Percentiles rank a stretch among this genome's conserved stretches.
phyloP scores from a whole-genome alignment of 768 basidiomycete genomes.

The Psilocybe cubensis region DNA sequence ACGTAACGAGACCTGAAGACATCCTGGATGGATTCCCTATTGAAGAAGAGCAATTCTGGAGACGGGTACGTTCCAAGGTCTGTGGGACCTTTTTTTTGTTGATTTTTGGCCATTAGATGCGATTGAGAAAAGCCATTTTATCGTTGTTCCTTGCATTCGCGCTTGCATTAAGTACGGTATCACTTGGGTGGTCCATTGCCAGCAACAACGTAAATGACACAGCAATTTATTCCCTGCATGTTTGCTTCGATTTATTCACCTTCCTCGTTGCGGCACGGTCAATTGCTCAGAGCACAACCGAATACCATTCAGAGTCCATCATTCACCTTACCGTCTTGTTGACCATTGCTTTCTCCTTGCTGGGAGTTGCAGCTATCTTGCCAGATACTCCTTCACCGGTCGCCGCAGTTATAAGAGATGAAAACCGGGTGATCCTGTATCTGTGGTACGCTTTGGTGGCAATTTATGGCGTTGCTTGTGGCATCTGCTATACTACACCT shows the following conservation, averaged over 20 bases:
- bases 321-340: constrained; percentile 66
- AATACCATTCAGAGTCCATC: constrained; percentile 51
- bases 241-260: constrained; percentile 62
- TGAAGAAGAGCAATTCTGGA: constrained; percentile 35
- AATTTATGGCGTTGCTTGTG: constrained; percentile 49
- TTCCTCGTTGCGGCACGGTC: constrained; percentile 55
- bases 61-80: constrained; percentile 39
- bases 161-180: constrained; percentile 52
- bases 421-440: constrained; percentile 24
- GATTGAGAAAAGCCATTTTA: constrained; percentile 58
- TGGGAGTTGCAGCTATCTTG: constrained; percentile 50
- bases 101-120: constrained; percentile 46
- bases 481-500: constrained; percentile 56
- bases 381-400: constrained; percentile 48
- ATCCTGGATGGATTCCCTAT: constrained; percentile 34
- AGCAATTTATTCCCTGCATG: constrained; percentile 46
- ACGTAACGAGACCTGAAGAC: constrained; percentile 74
- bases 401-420: constrained; percentile 23
- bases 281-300: constrained; percentile 45
- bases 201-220: constrained; percentile 33
- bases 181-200: constrained; percentile 57
- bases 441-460: constrained; percentile 59
- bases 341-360: constrained; percentile 39
- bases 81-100: constrained; percentile 33
- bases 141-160: constrained; percentile 47